A percentile compares a stretch with the other conserved stretches of the same genome.
phyloP scores from a whole-genome alignment of 108 stramenopile species.

The Cyclotella choctawhatcheeana region DNA sequence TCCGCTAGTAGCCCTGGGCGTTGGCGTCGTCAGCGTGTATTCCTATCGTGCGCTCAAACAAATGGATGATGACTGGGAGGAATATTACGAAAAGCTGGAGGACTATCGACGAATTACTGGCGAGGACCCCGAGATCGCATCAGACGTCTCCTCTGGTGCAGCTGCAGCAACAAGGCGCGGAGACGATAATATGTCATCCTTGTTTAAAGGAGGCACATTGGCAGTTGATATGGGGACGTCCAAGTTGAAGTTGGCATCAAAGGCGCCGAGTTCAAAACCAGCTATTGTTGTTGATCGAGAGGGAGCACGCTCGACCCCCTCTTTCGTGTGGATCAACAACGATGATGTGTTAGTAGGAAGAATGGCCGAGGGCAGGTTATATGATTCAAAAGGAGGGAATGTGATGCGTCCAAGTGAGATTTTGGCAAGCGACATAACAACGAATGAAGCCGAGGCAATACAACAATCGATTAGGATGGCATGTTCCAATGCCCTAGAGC shows the following conservation, averaged over 20 bases:
- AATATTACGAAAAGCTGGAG: slow-evolving; percentile 72
- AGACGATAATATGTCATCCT: slow-evolving; percentile 5
- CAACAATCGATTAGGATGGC: slow-evolving; percentile 20
- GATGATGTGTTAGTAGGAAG: slow-evolving; percentile 43
- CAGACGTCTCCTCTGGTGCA: background rate
- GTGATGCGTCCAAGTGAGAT: slow-evolving; percentile 10
- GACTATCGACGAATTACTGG: slow-evolving; percentile 59
- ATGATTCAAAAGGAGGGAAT: slow-evolving; percentile 23
- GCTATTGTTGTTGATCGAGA: slow-evolving; percentile 59
- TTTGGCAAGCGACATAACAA: background rate
- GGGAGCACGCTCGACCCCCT: slow-evolving; percentile 62
- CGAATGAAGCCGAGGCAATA: background rate
- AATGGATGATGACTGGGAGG: slow-evolving; percentile 85
- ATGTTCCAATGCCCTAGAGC: slow-evolving; percentile 43
- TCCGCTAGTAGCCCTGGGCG: slow-evolving; percentile 62
- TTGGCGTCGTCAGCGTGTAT: slow-evolving; percentile 49
- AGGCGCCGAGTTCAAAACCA: slow-evolving; percentile 29
- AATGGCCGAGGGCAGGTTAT: slow-evolving; percentile 26
- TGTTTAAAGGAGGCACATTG: slow-evolving; percentile 57
- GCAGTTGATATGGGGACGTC: slow-evolving; percentile 80
- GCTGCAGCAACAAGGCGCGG: background rate
- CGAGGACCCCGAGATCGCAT: background rate
- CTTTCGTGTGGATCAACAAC: slow-evolving; percentile 48
- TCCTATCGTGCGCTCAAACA: slow-evolving; percentile 70
- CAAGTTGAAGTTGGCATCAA: slow-evolving; percentile 56